Base-by-base conservation (phyloP, 257 asterid genomes). In the Perilla frutescens region DNA sequence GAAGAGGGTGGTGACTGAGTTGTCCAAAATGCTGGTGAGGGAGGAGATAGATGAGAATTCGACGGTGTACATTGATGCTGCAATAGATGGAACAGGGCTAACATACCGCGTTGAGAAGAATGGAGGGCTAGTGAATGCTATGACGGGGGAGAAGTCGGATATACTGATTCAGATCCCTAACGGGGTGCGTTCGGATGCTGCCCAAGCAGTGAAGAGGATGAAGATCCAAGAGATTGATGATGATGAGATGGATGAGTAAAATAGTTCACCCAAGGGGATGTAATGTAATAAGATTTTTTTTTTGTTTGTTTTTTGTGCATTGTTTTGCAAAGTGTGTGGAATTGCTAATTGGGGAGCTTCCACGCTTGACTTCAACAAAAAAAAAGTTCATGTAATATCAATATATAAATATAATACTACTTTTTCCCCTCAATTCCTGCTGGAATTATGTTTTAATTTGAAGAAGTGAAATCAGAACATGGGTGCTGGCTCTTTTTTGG, bases 21-120 rank as follows among this genome's bases (percentile, higher is more conserved):
- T 91, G 8, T 91, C 99, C 0, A 94, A 90, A 69, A 94, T 90
- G 99, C 90, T 94, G 0, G 72, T 94, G 62, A 79, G 76, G 14
- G 99, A 88, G 59, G 99, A 94, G 34, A 90, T 91, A 0, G 98
- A 94, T 0, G 99, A 94, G 66, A 91, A 94, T 9, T 88, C 99
- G 0, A 90, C 97, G 0, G 97, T 94, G 8, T 88, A 68, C 50
- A 81, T 94, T 3, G 97, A 90, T 64, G 89, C 90, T 0, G 75
- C 82, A 0, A 0, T 49, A 2, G 87, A 78, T 4, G 85, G 90
- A 15, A 85, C 72, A 45, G 84, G 72, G 2, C 26, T 91, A 43
- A 54, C 75, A 0, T 93, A 93, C 41, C 81, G 77, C 1, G 98
- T 91, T 10, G 96, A 93, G 84, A 91, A 80, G 72, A 88, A 93